Percentiles rank a stretch among this genome's conserved stretches.
Evolutionary conservation across 495 filamentous ascomycete species (phyloP).

Genomic region (Xylaria intraflava): DNA sequence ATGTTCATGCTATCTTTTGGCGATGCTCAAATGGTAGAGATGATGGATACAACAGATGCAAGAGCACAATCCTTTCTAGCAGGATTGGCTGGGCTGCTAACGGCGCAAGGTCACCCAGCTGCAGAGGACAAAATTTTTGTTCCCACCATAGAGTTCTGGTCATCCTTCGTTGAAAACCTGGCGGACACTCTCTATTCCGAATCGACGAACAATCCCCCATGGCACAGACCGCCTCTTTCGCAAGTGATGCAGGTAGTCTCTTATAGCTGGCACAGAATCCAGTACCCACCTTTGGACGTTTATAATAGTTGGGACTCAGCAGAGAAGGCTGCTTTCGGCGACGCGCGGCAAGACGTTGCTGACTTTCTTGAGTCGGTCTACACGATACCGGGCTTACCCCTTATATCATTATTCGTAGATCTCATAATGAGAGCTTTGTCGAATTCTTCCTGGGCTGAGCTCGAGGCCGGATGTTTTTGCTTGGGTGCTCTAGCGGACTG

Average conservation of each 20-base stretch:
- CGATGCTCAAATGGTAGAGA: slow-evolving; percentile 49
- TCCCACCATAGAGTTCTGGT: slow-evolving; percentile 81
- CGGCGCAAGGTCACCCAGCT: slow-evolving; percentile 63
- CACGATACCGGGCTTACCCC: slow-evolving; percentile 55
- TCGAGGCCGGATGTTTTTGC: slow-evolving; percentile 78
- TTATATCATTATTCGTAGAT: slow-evolving; percentile 65
- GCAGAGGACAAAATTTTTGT: slow-evolving; percentile 73
- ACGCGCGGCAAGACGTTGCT: slow-evolving; percentile 72
- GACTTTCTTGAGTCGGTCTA: slow-evolving; percentile 77
- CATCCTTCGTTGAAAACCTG: slow-evolving; percentile 55
- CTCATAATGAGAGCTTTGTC: slow-evolving; percentile 54
- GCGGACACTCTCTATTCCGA: slow-evolving; percentile 35
- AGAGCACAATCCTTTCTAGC: slow-evolving; percentile 44
- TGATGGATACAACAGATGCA: slow-evolving; percentile 36
- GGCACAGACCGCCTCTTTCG: slow-evolving; percentile 30
- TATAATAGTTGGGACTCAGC: slow-evolving; percentile 63
- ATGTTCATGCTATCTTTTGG: slow-evolving; percentile 65
- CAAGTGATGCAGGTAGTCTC: slow-evolving; percentile 51
- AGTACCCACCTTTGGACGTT: slow-evolving; percentile 45
- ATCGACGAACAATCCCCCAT: slow-evolving; percentile 15
- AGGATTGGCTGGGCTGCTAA: slow-evolving; percentile 56
- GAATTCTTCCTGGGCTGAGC: slow-evolving; percentile 59
- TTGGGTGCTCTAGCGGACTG: slow-evolving; percentile 70
- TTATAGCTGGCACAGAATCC: slow-evolving; percentile 57
- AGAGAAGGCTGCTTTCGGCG: slow-evolving; percentile 62